Evolutionary conservation across 768 basidiomycete species (phyloP).

Genomic region (Calocybe gangraenosa): DNA sequence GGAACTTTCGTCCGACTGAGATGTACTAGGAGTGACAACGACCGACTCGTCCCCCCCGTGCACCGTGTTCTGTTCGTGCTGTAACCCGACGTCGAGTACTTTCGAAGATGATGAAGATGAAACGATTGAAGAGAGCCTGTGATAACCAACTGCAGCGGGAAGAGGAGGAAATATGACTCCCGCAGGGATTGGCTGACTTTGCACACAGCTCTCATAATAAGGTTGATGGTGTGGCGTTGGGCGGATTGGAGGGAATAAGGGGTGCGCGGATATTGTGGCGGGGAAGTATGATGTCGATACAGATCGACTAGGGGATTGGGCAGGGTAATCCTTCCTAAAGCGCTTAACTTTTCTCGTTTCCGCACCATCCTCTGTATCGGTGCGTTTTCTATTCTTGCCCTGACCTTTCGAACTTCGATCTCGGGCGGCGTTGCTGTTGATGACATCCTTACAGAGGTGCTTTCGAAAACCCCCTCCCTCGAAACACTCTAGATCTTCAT

Average conservation of each 20-base stretch:
- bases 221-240: conserved; percentile 68
- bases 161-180: conserved; percentile 75
- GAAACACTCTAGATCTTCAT: conserved; percentile 81
- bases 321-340: conserved; percentile 34
- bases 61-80: conserved; percentile 1
- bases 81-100: conserved; percentile 1
- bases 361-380: conserved; percentile 31
- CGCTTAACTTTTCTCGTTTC: conserved; percentile 45
- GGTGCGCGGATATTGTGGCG: conserved; percentile 25
- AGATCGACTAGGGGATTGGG: conserved; percentile 17
- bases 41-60: conserved; percentile 2
- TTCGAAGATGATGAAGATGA: conserved; percentile 23
- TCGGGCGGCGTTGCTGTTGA: conserved; percentile 30
- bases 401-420: conserved; percentile 26
- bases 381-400: conserved; percentile 32
- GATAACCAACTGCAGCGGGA: conserved; percentile 42
- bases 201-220: conserved; percentile 61
- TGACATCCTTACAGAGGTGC: conserved; percentile 46
- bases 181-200: conserved; percentile 43
- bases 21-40: conserved; percentile 9
- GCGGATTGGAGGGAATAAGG: conserved; percentile 48
- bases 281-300: conserved; percentile 20
- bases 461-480: conserved; percentile 79
- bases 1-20: conserved; percentile 17
- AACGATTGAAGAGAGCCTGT: conserved; percentile 22